These are phyloP conservation scores for Wickerhamomyces sp. DNA, from an alignment of 1,139 yeast genomes.

Conservation along the genomic window DNA sequence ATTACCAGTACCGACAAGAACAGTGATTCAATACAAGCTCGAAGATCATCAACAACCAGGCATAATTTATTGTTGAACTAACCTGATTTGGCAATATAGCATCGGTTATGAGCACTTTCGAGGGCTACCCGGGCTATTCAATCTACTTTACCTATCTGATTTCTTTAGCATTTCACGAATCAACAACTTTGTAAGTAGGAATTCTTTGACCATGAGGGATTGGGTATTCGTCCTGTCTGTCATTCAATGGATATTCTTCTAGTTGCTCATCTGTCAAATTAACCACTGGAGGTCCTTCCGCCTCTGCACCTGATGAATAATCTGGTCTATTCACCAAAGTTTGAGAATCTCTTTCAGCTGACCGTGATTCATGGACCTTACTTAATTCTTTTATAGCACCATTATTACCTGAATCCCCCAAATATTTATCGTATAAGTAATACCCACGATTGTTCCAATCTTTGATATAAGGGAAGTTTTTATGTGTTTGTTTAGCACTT, in stretches of 20 bases:
- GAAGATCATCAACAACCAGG: no score
- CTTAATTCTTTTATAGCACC: background rate
- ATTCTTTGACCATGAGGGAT: slow-evolving; percentile 20
- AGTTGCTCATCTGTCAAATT: slow-evolving; percentile 21
- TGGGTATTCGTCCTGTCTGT: slow-evolving; percentile 15
- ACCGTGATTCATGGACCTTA: background rate
- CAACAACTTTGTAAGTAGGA: background rate
- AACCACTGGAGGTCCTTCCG: slow-evolving; percentile 1
- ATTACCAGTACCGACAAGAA: no score
- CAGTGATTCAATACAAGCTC: no score
- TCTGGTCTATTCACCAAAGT: background rate
- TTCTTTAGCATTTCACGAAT: no score
- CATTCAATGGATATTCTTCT: slow-evolving; percentile 16
- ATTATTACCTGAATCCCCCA: slow-evolving; percentile 5
- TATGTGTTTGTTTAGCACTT: slow-evolving; percentile 35
- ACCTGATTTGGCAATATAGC: no score
- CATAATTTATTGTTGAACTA: no score
- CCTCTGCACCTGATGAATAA: background rate
- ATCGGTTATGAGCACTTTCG: no score
- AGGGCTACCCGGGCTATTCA: no score
- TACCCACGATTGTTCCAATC: slow-evolving; percentile 19
- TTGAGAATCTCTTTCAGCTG: background rate
- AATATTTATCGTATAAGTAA: slow-evolving; percentile 19
- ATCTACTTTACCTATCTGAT: no score
- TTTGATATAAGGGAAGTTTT: slow-evolving; percentile 19